Evolutionary conservation across 106 monocot species (phyloP), one percentile per base, ranked within the genome.

Genomic region (Dendrobium nobile): DNA sequence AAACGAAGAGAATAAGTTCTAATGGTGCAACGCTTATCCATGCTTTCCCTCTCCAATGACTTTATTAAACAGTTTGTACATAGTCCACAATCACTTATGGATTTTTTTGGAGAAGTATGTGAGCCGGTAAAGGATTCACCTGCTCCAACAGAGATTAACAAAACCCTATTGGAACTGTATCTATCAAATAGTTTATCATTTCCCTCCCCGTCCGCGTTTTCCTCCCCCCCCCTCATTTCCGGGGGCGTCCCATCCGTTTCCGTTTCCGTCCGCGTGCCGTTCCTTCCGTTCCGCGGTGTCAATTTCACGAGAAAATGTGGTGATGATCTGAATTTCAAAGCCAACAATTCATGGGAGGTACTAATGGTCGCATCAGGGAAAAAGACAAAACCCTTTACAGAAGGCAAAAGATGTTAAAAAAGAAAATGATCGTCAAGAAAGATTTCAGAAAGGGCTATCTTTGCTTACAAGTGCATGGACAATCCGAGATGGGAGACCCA

Each of bases 41-140:
- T 88, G 70, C 68, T 86, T 47, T 88, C 93, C 56, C 90, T 93
- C 44, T 92, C 94, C 4, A 89, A 94, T 89, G 97, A 98, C 80
- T 98, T 98, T 82, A 80, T 95, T 41, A 91, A 94, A 56, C 94
- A 92, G 82, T 98, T 94, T 85, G 88, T 98, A 18, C 97, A 98
- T 79, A 94, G 82, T 80, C 94, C 97, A 28, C 56, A 83, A 72
- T 85, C 87, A 78, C 90, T 94, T 42, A 94, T 98, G 97, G 79
- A 80, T n/a, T 5, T 98, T 98, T 88, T 85, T 98, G 45, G 97
- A 98, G 78, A 95, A 92, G 67, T 94, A 95, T 82, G 88, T 86
- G 51, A 78, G 26, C 27, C 85, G 77, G 89, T 94, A 40, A 92
- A 87, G 74, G 94, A 98, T 75, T 92, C 92, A 68, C 84, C 89